phyloP scores from a whole-genome alignment of 768 basidiomycete species.

The Leccinellum albellum region DNA sequence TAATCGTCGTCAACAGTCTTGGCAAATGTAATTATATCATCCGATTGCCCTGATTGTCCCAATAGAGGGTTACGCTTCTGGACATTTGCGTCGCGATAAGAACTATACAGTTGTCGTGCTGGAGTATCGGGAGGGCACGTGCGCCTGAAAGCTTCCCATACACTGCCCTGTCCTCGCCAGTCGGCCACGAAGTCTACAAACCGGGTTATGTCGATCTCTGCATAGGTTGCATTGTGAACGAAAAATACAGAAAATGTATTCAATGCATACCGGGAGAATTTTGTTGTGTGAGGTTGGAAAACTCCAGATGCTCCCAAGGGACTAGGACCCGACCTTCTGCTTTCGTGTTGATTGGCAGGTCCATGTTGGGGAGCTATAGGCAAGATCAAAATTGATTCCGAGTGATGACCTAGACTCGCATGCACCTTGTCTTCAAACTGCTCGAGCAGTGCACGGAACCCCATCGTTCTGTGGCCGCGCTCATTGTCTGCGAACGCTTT shows the following conservation, averaged over 20 bases:
- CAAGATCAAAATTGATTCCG: not conserved
- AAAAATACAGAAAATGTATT: not conserved
- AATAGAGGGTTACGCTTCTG: slow-evolving; percentile 27
- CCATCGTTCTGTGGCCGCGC: slow-evolving; percentile 72
- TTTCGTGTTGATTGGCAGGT: slow-evolving; percentile 89
- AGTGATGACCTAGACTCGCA: slow-evolving; percentile 12
- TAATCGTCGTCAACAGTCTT: slow-evolving; percentile 55
- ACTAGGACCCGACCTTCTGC: slow-evolving; percentile 92
- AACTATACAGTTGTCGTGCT: slow-evolving; percentile 80
- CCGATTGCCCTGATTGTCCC: slow-evolving; percentile 26
- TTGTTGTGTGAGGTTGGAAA: slow-evolving; percentile 62
- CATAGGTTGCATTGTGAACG: not conserved
- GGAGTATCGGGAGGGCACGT: slow-evolving; percentile 77
- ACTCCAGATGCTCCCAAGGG: slow-evolving; percentile 82
- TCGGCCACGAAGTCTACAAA: slow-evolving; percentile 73
- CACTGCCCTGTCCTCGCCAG: slow-evolving; percentile 78
- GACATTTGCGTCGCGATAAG: slow-evolving; percentile 52
- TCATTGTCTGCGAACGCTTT: slow-evolving; percentile 58
- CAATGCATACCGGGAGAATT: slow-evolving; percentile 30
- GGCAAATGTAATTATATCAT: slow-evolving; percentile 64
- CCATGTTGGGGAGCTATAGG: slow-evolving; percentile 82
- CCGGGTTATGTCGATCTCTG: slow-evolving; percentile 52
- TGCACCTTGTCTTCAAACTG: slow-evolving; percentile 63
- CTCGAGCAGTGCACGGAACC: slow-evolving; percentile 72
- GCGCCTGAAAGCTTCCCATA: slow-evolving; percentile 95